Evolutionary conservation across 176 grass and related monocot species (phyloP), one percentile per base, ranked within the genome.

Genomic region (Zea luxurians): DNA sequence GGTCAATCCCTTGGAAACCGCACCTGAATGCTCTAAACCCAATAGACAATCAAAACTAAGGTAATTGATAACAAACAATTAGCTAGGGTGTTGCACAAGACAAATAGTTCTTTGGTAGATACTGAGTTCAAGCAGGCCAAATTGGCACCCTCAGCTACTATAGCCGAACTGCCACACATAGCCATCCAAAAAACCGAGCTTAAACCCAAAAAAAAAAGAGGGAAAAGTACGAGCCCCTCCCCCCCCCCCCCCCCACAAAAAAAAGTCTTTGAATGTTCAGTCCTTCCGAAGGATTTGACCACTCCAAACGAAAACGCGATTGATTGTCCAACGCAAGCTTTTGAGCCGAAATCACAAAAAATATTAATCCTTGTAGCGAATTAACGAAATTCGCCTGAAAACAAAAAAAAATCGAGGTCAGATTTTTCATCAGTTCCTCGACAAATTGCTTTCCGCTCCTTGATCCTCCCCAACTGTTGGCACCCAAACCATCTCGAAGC

Each of bases 301-400:
- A 80, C 37, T 69, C 48, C 46, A 10, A 76, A 70, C 4, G 73
- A 47, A 36, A 37, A 41, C 36, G 18, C 20, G 35, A 64, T 4
- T 55, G 13, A 54, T 38, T 9, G 20, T 37, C 57, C 12, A 76
- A 10, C 46, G 54, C 12, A 35, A 82, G 13, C 20, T 54, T 37
- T 34, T 57, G 11, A 74, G 54, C 68, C 71, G 10, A 88, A 88
- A 80, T 70, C 70, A 46, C 37, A 38, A 7, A 27, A 36, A 89
- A 82, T 49, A 82, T 44, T 42, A 67, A 13, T 65, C 78, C 10
- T 77, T 76, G 47, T 37, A 13, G 48, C 5, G 17, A 41, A 66
- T 41, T 13, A 46, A 45, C 67, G 10, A 16, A 20, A 85, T 85
- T 78, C 42, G 5, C 8, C 35, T 41, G 6, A 3, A 0, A 48